Evolutionary conservation across 78 protist genomes (phyloP), one percentile per base, ranked within the genome.

Genomic region (Salpingoeca rosetta): DNA sequence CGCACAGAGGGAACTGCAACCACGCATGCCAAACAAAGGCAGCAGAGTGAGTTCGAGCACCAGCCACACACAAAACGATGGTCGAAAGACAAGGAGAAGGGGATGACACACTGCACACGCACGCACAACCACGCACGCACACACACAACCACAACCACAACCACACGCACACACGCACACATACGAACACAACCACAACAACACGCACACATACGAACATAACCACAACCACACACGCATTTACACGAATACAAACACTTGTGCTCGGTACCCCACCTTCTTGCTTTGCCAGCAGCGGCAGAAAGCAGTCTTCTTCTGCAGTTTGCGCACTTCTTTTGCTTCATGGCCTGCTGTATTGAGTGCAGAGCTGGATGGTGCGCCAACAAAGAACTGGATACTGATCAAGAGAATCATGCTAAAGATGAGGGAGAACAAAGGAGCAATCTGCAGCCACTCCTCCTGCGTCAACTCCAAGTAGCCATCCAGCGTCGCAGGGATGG

Each of bases 231-330:
- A n/a, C n/a, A n/a, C n/a, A n/a, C n/a, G n/a, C n/a, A n/a, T n/a
- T n/a, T n/a, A n/a, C n/a, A n/a, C n/a, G n/a, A n/a, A n/a, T n/a
- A n/a, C n/a, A 35, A 73, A 28, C 28, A 35, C 28, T 73, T 77
- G 39, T 26, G 11, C 81, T 26, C 41, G 24, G 31, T 77, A 22
- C 81, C 12, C 81, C 41, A 37, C 39, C 81, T 80, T 80, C 36
- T 80, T 80, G 36, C 43, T 28, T 42, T 80, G 10, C 83, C 83
- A 80, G 83, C 83, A 80, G 83, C 83, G 83, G 56, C 83, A 80
- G 74, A 80, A 26, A n/a, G 3, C 22, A 17, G 17, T 17, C 65
- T 51, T 17, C 65, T 51, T 51, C 31, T 51, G 31, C 65, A n/a
- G n/a, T n/a, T n/a, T n/a, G n/a, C n/a, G n/a, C n/a, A n/a, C n/a